Percentiles rank a stretch among this genome's conserved stretches.
Conservation (phyloP, 73 alveolate genomes). For the Chromera velia region DNA sequence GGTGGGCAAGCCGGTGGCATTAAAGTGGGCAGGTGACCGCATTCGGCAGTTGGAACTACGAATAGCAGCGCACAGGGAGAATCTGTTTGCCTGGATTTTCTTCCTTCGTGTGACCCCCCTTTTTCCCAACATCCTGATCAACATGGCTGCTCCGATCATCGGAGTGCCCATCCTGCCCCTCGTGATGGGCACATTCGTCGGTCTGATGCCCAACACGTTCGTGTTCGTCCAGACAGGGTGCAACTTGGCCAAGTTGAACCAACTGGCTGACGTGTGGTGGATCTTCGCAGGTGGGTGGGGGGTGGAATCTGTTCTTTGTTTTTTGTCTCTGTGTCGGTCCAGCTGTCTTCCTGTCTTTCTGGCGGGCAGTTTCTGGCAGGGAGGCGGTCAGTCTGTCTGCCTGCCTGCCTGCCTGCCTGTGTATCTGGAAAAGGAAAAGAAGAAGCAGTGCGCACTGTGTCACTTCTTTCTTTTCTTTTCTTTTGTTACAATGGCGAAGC, state of each 20-base stretch:
- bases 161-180: not conserved
- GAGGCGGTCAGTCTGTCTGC: too few species aligned
- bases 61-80: not conserved
- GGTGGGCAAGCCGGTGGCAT: not conserved
- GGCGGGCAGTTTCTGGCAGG: too few species aligned
- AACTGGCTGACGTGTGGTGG: too few species aligned
- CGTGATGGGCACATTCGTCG: not conserved
- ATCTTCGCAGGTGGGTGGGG: too few species aligned
- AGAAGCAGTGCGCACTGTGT: too few species aligned
- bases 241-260: not conserved
- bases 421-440: not conserved
- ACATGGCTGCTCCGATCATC: not conserved
- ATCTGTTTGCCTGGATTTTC: not conserved
- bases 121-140: not conserved
- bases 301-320: too few species aligned
- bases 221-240: not conserved
- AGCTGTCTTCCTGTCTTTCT: not conserved
- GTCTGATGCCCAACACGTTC: not conserved
- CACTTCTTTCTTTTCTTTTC: too few species aligned
- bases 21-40: not conserved
- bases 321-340: not conserved
- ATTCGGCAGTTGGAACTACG: not conserved
- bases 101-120: not conserved
- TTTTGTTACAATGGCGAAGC: too few species aligned
- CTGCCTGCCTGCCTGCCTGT: not conserved